Conservation (phyloP, 2,329 filamentous ascomycete genomes). For the Talaromyces rugulosus region DNA sequence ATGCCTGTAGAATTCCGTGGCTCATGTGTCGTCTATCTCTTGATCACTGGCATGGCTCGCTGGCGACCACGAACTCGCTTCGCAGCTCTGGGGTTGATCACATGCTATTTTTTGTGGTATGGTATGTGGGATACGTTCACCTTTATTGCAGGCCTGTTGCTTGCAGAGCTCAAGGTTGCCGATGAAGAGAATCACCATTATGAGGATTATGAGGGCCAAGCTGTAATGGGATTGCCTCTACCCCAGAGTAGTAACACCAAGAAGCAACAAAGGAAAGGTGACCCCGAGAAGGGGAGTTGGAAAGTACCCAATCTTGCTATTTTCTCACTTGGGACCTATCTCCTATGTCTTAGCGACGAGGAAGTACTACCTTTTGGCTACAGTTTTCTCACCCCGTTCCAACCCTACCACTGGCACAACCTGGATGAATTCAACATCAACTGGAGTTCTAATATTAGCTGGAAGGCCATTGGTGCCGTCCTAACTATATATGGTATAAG, state of each 20-base stretch:
- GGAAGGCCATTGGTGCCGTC: slow-evolving; percentile 18
- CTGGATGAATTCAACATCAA: too few species aligned
- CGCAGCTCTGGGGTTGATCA: slow-evolving; percentile 11
- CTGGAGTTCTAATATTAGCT: slow-evolving; percentile 5
- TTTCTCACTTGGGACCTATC: slow-evolving; percentile 12
- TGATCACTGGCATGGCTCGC: slow-evolving; percentile 15
- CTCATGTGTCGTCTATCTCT: slow-evolving; percentile 19
- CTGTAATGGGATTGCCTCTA: too few species aligned
- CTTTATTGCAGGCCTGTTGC: slow-evolving; percentile 19
- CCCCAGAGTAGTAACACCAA: too few species aligned
- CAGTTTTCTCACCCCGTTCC: slow-evolving; percentile 14
- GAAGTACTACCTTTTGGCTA: slow-evolving; percentile 19
- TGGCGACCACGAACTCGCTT: slow-evolving; percentile 16
- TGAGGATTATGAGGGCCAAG: too few species aligned
- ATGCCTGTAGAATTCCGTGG: slow-evolving; percentile 22
- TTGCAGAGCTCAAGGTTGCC: slow-evolving; percentile 14
- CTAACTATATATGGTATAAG: slow-evolving; percentile 18
- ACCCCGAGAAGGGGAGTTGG: too few species aligned
- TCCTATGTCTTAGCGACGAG: slow-evolving; percentile 20
- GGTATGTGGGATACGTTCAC: slow-evolving; percentile 21
- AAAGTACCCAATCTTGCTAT: too few species aligned
- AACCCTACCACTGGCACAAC: slow-evolving; percentile 13
- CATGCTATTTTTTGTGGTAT: slow-evolving; percentile 18
- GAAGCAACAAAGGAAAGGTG: too few species aligned
- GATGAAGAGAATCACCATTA: background rate